phyloP scores from a whole-genome alignment of 345 rosid genomes.

The Bruguiera parviflora region DNA sequence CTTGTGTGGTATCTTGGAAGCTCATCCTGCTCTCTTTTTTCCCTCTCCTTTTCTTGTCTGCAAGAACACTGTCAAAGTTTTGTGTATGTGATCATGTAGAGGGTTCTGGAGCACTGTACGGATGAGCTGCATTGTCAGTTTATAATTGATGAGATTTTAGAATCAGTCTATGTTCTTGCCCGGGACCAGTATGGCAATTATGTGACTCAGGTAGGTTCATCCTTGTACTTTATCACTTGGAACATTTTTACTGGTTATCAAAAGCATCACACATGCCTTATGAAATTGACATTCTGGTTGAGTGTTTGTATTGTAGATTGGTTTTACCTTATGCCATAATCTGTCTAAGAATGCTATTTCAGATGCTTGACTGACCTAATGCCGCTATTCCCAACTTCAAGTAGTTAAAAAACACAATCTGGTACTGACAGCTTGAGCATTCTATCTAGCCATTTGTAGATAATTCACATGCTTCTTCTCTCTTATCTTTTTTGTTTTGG shows the following conservation, averaged over 20 bases:
- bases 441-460: not conserved
- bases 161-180: constrained; percentile 73
- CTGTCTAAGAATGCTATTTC: not conserved
- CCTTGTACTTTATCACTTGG: not conserved
- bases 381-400: not conserved
- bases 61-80: not conserved
- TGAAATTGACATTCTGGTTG: not conserved
- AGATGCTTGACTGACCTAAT: not conserved
- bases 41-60: not conserved
- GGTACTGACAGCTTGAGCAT: not conserved
- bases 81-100: constrained; percentile 40
- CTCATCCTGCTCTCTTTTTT: not conserved
- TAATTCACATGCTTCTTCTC: too few relatives aligned
- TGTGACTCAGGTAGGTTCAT: constrained; percentile 75
- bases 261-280: not conserved
- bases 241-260: not conserved
- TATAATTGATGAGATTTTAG: constrained; percentile 87
- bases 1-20: constrained; percentile 6
- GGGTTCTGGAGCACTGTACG: constrained; percentile 92
- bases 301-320: too few relatives aligned
- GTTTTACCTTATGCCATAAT: too few relatives aligned
- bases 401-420: not conserved
- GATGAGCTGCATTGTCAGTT: constrained; percentile 69
- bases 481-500: not conserved
- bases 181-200: constrained; percentile 98